These are phyloP conservation scores for Xylariomycetidae sp. DNA, from an alignment of 2,329 filamentous ascomycete genomes.

Conservation along the genomic window DNA sequence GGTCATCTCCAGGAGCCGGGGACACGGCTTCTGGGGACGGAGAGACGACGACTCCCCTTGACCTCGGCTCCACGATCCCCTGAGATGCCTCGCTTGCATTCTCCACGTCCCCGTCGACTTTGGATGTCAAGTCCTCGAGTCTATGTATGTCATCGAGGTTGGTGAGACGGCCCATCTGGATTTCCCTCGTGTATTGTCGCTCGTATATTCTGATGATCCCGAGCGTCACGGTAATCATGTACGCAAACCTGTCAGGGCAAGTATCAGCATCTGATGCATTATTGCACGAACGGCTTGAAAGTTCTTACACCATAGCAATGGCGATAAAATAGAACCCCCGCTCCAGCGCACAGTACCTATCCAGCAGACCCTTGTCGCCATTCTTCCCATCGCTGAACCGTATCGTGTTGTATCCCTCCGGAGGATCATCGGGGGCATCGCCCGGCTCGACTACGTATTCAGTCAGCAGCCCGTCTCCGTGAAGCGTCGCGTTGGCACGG, in stretches of 20 bases:
- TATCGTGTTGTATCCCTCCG: slow-evolving; percentile 21
- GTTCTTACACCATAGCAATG: slow-evolving; percentile 25
- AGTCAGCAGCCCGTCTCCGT: too few relatives aligned
- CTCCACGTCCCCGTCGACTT: slow-evolving; percentile 5
- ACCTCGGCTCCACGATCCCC: slow-evolving; percentile 5
- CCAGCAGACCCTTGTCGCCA: slow-evolving; percentile 13
- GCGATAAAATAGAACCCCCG: slow-evolving; percentile 28
- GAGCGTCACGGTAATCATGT: slow-evolving; percentile 24
- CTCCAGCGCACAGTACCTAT: slow-evolving; percentile 22
- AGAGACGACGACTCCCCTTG: slow-evolving; percentile 4
- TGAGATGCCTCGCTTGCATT: slow-evolving; percentile 3
- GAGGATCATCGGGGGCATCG: slow-evolving; percentile 12
- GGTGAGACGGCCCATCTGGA: slow-evolving; percentile 17
- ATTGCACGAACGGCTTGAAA: too few relatives aligned
- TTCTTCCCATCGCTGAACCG: slow-evolving; percentile 25
- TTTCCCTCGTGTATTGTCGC: slow-evolving; percentile 21
- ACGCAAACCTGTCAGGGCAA: slow-evolving; percentile 20
- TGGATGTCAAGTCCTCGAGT: slow-evolving; percentile 6
- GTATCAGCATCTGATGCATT: slow-evolving; percentile 1
- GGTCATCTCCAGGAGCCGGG: slow-evolving; percentile 1
- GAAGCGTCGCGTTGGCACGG: neutral
- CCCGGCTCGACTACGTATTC: slow-evolving; percentile 1
- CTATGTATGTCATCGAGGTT: slow-evolving; percentile 12
- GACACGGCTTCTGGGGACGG: slow-evolving; percentile 5
- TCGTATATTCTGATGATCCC: slow-evolving; percentile 26